A percentile compares a stretch with the other conserved stretches of the same genome.
Evolutionary conservation across 768 basidiomycete genomes (phyloP).

Genomic region (Pholiota microspora): DNA sequence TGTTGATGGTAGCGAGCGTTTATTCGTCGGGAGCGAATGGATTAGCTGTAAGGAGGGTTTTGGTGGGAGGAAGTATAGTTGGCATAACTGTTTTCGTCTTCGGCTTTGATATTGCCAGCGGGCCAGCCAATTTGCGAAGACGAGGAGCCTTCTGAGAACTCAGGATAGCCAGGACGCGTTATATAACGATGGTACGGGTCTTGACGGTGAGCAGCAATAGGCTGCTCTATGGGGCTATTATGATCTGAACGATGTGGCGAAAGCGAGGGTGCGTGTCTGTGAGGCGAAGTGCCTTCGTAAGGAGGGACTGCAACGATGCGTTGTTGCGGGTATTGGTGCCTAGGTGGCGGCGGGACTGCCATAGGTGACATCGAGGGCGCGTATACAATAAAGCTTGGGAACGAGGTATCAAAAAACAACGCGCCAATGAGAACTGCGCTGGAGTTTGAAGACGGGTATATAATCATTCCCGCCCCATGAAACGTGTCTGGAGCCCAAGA

Average conservation of each 20-base stretch:
- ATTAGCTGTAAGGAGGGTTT: conserved; percentile 17
- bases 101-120: conserved; percentile 24
- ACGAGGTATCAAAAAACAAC: conserved; percentile 43
- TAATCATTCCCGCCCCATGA: conserved; percentile 49
- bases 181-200: conserved; percentile 34
- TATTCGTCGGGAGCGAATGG: background rate
- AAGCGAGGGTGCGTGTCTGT: conserved; percentile 30
- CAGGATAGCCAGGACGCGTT: conserved; percentile 18
- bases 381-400: conserved; percentile 44
- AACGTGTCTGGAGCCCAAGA: conserved; percentile 47
- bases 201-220: conserved; percentile 28
- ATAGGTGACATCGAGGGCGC: conserved; percentile 28
- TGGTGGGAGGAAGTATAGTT: conserved; percentile 22
- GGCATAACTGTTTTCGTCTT: conserved; percentile 25
- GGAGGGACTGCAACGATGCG: conserved; percentile 25
- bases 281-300: conserved; percentile 30
- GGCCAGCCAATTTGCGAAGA: conserved; percentile 18
- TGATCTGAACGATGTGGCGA: conserved; percentile 35
- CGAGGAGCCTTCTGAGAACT: conserved; percentile 15
- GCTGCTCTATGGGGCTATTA: conserved; percentile 32
- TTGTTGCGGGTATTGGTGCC: conserved; percentile 28
- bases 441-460: conserved; percentile 51
- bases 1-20: conserved; percentile 1
- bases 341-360: conserved; percentile 24
- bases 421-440: conserved; percentile 51